Percentiles rank a stretch among this genome's conserved stretches.
Evolutionary conservation across 495 filamentous ascomycete genomes (phyloP).

Genomic region (Podospora bellae-mahoneyi): DNA sequence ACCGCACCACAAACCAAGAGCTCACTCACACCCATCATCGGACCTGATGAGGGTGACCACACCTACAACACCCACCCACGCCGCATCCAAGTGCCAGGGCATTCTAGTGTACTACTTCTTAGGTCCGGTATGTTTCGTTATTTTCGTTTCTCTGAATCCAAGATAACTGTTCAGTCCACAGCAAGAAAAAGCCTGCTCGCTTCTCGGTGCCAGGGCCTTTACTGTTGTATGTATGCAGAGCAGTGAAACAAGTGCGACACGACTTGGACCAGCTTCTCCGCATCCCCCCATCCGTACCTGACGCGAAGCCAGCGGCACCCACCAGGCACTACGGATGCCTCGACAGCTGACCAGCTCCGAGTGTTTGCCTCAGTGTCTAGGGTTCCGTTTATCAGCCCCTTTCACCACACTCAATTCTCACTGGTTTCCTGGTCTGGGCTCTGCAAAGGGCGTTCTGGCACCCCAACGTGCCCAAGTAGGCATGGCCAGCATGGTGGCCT

Average conservation of each 20-base stretch:
- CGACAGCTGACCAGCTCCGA: slow-evolving; percentile 1
- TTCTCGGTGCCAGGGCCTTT: not conserved
- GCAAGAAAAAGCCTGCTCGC: not conserved
- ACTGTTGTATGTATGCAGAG: not conserved
- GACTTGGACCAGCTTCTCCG: slow-evolving; percentile 11
- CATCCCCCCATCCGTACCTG: not conserved
- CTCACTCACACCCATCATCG: too few relatives aligned
- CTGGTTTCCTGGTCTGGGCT: not conserved
- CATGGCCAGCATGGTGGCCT: not conserved
- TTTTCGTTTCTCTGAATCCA: not conserved
- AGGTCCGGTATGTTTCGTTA: not conserved
- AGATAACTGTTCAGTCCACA: not conserved
- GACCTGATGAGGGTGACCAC: not conserved
- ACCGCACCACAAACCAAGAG: not conserved
- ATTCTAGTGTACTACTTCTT: not conserved
- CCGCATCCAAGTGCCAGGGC: not conserved
- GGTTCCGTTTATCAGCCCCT: not conserved
- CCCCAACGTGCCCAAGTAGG: not conserved
- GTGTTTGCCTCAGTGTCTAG: not conserved
- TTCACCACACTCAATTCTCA: not conserved
- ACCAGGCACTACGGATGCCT: not conserved
- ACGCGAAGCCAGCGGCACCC: not conserved
- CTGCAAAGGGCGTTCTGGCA: not conserved
- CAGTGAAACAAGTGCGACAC: slow-evolving; percentile 13
- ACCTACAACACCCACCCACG: not conserved